Base-by-base conservation (phyloP, 1,139 yeast genomes). In the Taphrina betulina region DNA sequence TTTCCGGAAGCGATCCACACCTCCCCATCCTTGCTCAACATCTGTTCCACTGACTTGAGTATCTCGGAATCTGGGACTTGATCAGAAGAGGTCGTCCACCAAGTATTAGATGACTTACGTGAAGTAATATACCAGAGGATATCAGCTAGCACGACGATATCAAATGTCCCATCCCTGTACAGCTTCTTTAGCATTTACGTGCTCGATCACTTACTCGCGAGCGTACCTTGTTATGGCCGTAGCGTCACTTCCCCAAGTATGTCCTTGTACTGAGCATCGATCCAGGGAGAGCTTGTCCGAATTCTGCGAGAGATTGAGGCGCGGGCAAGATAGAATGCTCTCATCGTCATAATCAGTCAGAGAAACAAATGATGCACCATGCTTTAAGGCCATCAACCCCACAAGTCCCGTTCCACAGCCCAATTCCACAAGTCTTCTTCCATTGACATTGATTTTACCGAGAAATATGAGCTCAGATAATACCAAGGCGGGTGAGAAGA, bases 371-470 rank as follows among this genome's bases (percentile, higher is more conserved):
- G 28, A 19, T 5, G 48, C 48, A 7, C 19, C 17, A 22, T 43
- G 36, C 28, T 19, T n/a, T 10, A 43, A 29, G 5, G 48, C 48
- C 7, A 43, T 12, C 16, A 43, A 33, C 19, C 48, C 48, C 17
- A 43, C 48, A 4, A 43, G 38, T 3, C 48, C 48, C 5, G 48
- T 43, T n/a, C 48, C 48, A 20, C 48, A 43, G 28, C 48, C 48
- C 4, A 43, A 14, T 17, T 43, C 48, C 16, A 43, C 7, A n/a
- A 43, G 37, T 29, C 38, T 20, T 16, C 31, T 43, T 8, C 22
- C 38, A 12, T 8, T n/a, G 28, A 43, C 48, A 8, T 17, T 10
- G n/a, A 43, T 43, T 19, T 14, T 29, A n/a, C 26, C 20, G n/a
- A 17, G 20, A 29, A 26, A 31, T 29, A 43, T 43, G 7, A 43